Evolutionary conservation across 805 yeast species (phyloP), one percentile per base, ranked within the genome.

Genomic region (Saccharomycopsis amapae): DNA sequence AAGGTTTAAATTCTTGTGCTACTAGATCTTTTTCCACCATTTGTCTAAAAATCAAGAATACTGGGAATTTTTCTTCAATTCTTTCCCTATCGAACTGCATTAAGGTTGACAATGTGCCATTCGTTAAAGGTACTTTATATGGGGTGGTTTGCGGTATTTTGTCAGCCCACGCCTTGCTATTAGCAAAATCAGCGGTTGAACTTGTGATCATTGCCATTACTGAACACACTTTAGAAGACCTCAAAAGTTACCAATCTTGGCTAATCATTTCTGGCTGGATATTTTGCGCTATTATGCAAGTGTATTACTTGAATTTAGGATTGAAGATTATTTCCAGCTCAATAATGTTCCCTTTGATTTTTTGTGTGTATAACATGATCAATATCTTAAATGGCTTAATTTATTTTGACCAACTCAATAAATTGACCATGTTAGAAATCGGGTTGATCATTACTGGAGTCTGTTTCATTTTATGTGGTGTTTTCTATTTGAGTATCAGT

Each of bases 111-210:
- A 45, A 50, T 23, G 53, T 56, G 39, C 53, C 55, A 25, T 64
- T 69, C 44, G 48, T 67, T 9, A 74, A 72, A 53, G 95, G 95
- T 1, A 58, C 77, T 4, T 59, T 75, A 10, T 82, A 70, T 59
- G 95, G 95, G 1, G 56, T 77, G 17, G 66, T 78, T 3, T 76
- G 87, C 39, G 96, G 96, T 2, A 75, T 80, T 0, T 66, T 87
- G 39, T 83, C 95, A 0, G 95, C 95, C 0, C 94, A 85, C 58
- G 84, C 95, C 2, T 71, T 88, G 41, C 68, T 88, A 47, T 71
- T 86, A 62, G 95, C 95, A n/a, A 87, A 87, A 62, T 77, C 88
- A 0, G 74, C 85, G 0, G 83, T 87, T 18, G 94, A 85, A 55
- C 75, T 85, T 10, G 56, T 82, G 2, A 60, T 82, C 2, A 68